These are phyloP conservation scores for Mycosphaerella sp. DNA, from an alignment of 2,329 filamentous ascomycete species.

Conservation along the genomic window DNA sequence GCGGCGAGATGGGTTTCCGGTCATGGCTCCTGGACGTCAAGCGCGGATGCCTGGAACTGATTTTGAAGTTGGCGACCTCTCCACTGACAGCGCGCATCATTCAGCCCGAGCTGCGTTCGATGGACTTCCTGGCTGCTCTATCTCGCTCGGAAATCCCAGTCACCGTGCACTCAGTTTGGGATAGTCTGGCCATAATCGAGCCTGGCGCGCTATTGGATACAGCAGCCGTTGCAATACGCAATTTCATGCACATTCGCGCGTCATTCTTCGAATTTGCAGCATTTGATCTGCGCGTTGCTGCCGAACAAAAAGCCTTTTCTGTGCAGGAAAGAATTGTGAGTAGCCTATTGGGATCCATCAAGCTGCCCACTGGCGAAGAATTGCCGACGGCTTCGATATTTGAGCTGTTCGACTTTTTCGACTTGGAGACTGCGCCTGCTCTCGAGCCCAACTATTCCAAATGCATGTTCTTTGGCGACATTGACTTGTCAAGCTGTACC, in stretches of 20 bases:
- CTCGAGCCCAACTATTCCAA: constrained; percentile 39
- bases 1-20: constrained; percentile 27
- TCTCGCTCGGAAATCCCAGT: constrained; percentile 67
- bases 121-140: constrained; percentile 72
- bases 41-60: constrained; percentile 49
- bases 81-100: constrained; percentile 68
- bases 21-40: constrained; percentile 42
- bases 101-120: constrained; percentile 70
- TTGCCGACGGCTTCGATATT: constrained; percentile 71
- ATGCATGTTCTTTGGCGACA: constrained; percentile 54
- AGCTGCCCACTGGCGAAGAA: constrained; percentile 58
- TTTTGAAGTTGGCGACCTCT: constrained; percentile 78
- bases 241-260: constrained; percentile 71
- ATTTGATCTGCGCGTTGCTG: constrained; percentile 71
- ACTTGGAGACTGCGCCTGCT: constrained; percentile 50
- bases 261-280: constrained; percentile 78
- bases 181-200: constrained; percentile 55
- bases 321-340: constrained; percentile 53
- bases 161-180: constrained; percentile 64
- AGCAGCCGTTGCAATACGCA: constrained; percentile 62
- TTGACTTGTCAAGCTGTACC: constrained; percentile 62
- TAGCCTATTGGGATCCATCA: constrained; percentile 69
- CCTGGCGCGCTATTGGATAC: constrained; percentile 63
- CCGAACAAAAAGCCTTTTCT: constrained; percentile 25
- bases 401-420: constrained; percentile 87